These are phyloP conservation scores for Echites panduratus DNA, from an alignment of 257 asterid genomes.

Conservation along the genomic window DNA sequence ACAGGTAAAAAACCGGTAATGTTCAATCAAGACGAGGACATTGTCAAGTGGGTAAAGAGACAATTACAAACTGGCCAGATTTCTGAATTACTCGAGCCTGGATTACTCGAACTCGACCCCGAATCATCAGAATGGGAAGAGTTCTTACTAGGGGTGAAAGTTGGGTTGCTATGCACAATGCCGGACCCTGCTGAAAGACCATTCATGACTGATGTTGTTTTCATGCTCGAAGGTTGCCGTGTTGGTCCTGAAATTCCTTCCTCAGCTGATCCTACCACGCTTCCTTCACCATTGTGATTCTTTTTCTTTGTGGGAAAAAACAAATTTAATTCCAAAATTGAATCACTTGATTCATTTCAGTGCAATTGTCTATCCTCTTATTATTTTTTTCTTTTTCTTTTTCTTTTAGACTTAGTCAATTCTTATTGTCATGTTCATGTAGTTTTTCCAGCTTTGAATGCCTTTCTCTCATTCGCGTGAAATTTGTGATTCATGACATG, in stretches of 20 bases:
- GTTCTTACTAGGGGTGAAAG: constrained; percentile 65
- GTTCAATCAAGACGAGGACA: constrained; percentile 82
- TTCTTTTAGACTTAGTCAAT: background rate
- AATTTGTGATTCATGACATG: too few relatives aligned
- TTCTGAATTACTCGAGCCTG: constrained; percentile 63
- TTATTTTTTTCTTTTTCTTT: too few relatives aligned
- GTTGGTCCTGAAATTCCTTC: constrained; percentile 63
- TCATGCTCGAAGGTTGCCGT: constrained; percentile 81
- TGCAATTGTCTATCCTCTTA: background rate
- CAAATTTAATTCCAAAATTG: background rate
- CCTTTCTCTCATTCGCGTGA: background rate
- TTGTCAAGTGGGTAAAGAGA: constrained; percentile 83
- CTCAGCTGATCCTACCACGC: constrained; percentile 65
- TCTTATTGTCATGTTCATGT: background rate
- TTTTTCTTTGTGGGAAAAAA: too few relatives aligned
- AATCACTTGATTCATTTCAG: constrained; percentile 8
- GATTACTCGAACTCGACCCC: constrained; percentile 68
- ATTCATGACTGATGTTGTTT: constrained; percentile 61
- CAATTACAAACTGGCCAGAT: constrained; percentile 71
- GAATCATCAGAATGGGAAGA: constrained; percentile 89
- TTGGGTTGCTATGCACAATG: constrained; percentile 71
- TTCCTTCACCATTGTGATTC: constrained; percentile 38
- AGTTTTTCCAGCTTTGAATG: background rate
- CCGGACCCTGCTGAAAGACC: constrained; percentile 68
- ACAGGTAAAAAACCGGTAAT: constrained; percentile 68